Conservation (phyloP, 2,329 filamentous ascomycete species). For the Coleophoma crateriformis region DNA sequence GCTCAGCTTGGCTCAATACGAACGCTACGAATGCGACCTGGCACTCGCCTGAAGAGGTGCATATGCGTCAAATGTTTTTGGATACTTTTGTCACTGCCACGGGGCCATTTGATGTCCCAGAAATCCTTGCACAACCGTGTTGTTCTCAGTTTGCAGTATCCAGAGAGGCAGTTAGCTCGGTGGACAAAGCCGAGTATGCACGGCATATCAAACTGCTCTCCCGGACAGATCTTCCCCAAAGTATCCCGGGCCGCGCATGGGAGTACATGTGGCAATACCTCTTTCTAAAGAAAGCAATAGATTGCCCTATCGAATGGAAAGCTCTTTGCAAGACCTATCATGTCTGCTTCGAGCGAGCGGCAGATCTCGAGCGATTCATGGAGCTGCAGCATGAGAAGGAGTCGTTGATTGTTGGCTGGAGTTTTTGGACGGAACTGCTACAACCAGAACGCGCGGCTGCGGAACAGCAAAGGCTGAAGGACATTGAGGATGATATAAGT, state of each 20-base stretch:
- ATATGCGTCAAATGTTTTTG: background rate
- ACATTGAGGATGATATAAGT: background rate
- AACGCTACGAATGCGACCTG: conserved; percentile 4
- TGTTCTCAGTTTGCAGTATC: conserved; percentile 31
- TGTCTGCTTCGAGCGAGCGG: conserved; percentile 23
- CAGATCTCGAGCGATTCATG: background rate
- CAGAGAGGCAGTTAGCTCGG: conserved; percentile 22
- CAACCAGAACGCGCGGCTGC: background rate
- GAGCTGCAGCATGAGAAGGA: background rate
- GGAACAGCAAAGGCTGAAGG: background rate
- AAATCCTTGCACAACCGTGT: conserved; percentile 27
- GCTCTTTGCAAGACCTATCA: conserved; percentile 28
- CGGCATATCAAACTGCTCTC: conserved; percentile 25
- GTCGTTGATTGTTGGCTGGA: background rate
- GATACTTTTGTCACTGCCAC: conserved; percentile 4
- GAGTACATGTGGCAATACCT: conserved; percentile 30
- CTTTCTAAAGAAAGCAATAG: conserved; percentile 28
- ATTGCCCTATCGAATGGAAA: conserved; percentile 37
- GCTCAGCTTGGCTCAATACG: conserved; percentile 44
- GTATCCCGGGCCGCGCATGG: conserved; percentile 28
- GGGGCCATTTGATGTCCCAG: conserved; percentile 26
- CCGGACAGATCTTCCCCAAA: conserved; percentile 22
- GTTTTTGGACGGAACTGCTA: background rate
- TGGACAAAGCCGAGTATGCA: conserved; percentile 24
- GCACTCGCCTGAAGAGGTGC: background rate